A percentile compares a stretch with the other conserved stretches of the same genome.
Evolutionary conservation across 345 rosid genomes (phyloP).

Genomic region (Reutealis trisperma): DNA sequence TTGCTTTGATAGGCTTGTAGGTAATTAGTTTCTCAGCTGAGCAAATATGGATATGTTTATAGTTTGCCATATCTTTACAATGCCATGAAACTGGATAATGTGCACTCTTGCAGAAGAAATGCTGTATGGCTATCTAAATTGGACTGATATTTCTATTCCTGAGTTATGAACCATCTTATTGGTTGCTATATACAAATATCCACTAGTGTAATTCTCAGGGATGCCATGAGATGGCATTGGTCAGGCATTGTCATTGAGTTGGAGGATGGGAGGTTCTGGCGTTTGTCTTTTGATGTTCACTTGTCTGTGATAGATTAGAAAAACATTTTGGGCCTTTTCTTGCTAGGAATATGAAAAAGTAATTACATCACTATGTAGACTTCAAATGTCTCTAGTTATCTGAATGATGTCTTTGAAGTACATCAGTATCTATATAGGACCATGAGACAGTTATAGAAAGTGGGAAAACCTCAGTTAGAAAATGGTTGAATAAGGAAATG

Average conservation of each 20-base stretch:
- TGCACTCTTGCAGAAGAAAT: conserved; percentile 3
- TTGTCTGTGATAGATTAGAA: neutral
- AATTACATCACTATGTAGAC: neutral
- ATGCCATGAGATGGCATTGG: conserved; percentile 12
- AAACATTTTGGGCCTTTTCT: neutral
- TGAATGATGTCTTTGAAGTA: neutral
- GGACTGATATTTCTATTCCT: neutral
- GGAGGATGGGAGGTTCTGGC: conserved; percentile 12
- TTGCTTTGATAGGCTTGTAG: conserved; percentile 6
- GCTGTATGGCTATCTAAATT: neutral
- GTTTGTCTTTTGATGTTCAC: neutral
- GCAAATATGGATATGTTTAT: neutral
- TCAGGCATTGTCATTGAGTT: neutral
- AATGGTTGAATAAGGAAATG: conserved; percentile 1
- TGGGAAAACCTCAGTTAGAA: neutral
- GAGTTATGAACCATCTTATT: neutral
- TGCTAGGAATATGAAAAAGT: neutral
- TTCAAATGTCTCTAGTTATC: neutral
- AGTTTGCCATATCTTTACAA: neutral
- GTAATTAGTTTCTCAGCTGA: conserved; percentile 7
- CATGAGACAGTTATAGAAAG: neutral
- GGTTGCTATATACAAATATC: conserved; percentile 3
- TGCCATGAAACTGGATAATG: conserved; percentile 9
- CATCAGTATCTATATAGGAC: neutral
- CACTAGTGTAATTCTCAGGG: neutral